phyloP scores from a whole-genome alignment of 108 stramenopile species.

The Mayamaea pseudoterrestris region DNA sequence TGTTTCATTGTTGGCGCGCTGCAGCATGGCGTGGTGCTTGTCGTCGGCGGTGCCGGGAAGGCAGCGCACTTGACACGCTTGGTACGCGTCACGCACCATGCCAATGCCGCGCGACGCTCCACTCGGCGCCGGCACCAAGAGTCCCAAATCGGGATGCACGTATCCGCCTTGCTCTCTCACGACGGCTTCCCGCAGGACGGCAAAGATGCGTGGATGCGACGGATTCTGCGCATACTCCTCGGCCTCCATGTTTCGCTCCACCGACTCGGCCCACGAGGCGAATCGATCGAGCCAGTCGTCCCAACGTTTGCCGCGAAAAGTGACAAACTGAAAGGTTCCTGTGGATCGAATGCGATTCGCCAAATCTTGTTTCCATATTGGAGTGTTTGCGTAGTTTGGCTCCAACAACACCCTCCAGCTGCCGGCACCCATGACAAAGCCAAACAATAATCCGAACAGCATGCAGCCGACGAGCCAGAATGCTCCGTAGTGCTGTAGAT shows the following conservation, averaged over 20 bases:
- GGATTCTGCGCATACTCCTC: slow-evolving; percentile 14
- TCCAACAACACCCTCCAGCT: too few species aligned
- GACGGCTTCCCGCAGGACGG: slow-evolving; percentile 54
- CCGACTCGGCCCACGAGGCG: neutral
- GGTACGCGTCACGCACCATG: slow-evolving; percentile 53
- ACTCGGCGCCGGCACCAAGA: slow-evolving; percentile 60
- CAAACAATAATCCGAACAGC: neutral
- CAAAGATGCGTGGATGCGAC: slow-evolving; percentile 52
- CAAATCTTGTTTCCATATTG: neutral
- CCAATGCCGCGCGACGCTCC: slow-evolving; percentile 67
- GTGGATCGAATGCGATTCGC: slow-evolving; percentile 2
- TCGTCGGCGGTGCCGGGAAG: slow-evolving; percentile 46
- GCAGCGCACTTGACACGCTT: slow-evolving; percentile 55
- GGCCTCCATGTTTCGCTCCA: slow-evolving; percentile 1
- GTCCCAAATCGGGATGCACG: slow-evolving; percentile 78
- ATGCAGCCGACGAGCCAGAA: neutral
- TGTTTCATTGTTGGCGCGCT: neutral
- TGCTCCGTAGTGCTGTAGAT: too few species aligned
- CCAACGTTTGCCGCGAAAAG: neutral
- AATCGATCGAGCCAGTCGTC: neutral
- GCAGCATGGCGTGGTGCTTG: slow-evolving; percentile 5
- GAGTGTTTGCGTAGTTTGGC: neutral
- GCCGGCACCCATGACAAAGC: neutral
- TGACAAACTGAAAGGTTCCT: neutral
- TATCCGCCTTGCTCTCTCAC: slow-evolving; percentile 57